Evolutionary conservation across 129 eudicot genomes (phyloP), one percentile per base, ranked within the genome.

Genomic region (Artemisia tridentata): DNA sequence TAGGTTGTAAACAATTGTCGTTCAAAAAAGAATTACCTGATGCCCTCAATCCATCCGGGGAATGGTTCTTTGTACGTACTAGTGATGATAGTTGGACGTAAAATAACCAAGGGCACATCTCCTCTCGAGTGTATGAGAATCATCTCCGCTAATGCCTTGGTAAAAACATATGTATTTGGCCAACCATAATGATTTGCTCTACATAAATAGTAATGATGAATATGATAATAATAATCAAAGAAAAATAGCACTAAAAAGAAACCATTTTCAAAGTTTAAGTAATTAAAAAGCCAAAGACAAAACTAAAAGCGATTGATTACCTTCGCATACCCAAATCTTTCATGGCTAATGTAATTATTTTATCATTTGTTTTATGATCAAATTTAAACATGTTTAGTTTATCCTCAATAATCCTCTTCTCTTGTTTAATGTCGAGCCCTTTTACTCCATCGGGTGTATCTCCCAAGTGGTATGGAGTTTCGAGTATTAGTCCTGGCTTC

Each of bases 21-120:
- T 16, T 10, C 29, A 3, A 27, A 51, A 38, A 11, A 3, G 12
- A 53, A 63, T 47, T 80, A 93, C 98, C 96, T 89, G 38, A 93
- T 71, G 19, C 98, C 98, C 83, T 93, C 98, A 18, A 87, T 88
- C 98, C 98, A 93, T 27, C 98, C 98, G 0, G 92, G 89, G 69
- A 93, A 79, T 4, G 98, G 98, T 65, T 93, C 96, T 76, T 72
- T 82, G 76, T 67, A 85, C 15, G 98, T 93, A 31, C 98, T 85
- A 0, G 97, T 89, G 11, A 93, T 53, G 27, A 93, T 89, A 41
- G 96, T 85, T 5, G 98, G 97, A 27, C 98, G 96, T 51, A 93
- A 63, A 51, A 89, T 85, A 15, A 87, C 97, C 12, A 89, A 11
- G 3, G 95, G 87, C 56, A 88, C 43, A 50, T 79, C 58, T 45